Conservation (phyloP, 2,329 filamentous ascomycete genomes). For the Xylariaceae sp. region DNA sequence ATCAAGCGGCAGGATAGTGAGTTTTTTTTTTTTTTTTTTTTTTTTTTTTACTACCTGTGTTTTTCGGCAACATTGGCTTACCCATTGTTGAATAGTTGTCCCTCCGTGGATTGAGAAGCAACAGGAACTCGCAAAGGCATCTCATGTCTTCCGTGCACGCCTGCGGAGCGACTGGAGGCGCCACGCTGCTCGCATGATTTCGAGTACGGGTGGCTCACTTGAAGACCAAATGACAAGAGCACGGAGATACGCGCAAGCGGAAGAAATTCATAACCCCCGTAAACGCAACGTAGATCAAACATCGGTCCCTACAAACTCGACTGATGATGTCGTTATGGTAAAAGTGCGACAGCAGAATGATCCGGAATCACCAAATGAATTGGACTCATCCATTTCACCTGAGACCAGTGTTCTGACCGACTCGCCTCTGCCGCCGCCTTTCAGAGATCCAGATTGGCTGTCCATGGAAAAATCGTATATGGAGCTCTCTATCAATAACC, state of each 20-base stretch:
- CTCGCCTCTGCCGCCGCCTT: conserved; percentile 53
- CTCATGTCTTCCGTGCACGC: conserved; percentile 68
- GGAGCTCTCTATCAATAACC: conserved; percentile 68
- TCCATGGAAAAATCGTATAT: conserved; percentile 71
- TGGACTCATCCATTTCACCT: background rate
- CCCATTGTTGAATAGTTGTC: conserved; percentile 48
- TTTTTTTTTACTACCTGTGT: no score
- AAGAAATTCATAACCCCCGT: conserved; percentile 62
- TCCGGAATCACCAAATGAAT: conserved; percentile 1
- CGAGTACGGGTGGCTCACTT: conserved; percentile 72
- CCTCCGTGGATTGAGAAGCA: conserved; percentile 99
- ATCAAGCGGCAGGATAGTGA: conserved; percentile 82
- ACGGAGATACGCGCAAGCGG: conserved; percentile 71
- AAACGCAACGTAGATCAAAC: conserved; percentile 45
- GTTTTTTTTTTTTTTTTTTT: no score
- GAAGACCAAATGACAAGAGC: conserved; percentile 71
- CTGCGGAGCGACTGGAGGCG: conserved; percentile 80
- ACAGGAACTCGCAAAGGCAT: conserved; percentile 74
- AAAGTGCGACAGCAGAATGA: conserved; percentile 39
- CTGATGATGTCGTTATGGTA: conserved; percentile 48
- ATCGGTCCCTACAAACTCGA: conserved; percentile 44
- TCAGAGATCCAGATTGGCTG: conserved; percentile 78
- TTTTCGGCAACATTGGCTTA: no score
- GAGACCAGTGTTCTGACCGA: conserved; percentile 14
- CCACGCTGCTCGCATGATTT: conserved; percentile 75